Evolutionary conservation across 768 basidiomycete genomes (phyloP).

Genomic region (Cystobasidium tubakii): DNA sequence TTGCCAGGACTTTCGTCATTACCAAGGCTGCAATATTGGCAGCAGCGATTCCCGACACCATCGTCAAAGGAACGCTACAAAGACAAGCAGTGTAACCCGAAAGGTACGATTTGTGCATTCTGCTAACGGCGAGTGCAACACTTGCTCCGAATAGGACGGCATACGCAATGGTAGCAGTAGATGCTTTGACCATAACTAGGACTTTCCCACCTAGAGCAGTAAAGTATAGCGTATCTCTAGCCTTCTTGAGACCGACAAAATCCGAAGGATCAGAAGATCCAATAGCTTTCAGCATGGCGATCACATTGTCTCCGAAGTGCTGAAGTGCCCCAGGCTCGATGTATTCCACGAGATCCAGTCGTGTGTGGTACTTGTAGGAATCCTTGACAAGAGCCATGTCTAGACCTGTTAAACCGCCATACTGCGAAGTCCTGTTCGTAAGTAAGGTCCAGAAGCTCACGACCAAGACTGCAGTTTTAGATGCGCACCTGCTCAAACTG

Average conservation of each 20-base stretch:
- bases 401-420: conserved; percentile 70
- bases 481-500: conserved; percentile 63
- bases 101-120: conserved; percentile 39
- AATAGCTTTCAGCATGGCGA: conserved; percentile 67
- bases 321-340: conserved; percentile 77
- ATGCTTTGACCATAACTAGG: conserved; percentile 54
- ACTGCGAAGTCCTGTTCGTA: conserved; percentile 19
- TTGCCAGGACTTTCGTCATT: conserved; percentile 61
- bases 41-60: conserved; percentile 58
- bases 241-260: conserved; percentile 40
- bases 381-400: conserved; percentile 93
- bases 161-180: conserved; percentile 46
- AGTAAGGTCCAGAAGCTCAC: not conserved
- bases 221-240: conserved; percentile 60
- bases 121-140: conserved; percentile 39
- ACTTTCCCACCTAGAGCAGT: conserved; percentile 64
- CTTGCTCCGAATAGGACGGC: conserved; percentile 34
- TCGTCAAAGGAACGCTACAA: conserved; percentile 55
- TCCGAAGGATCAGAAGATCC: conserved; percentile 57
- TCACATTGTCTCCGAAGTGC: conserved; percentile 83
- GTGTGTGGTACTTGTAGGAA: conserved; percentile 87
- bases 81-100: conserved; percentile 51
- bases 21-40: conserved; percentile 68
- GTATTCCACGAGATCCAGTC: conserved; percentile 58
- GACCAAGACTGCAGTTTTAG: not conserved